phyloP scores from a whole-genome alignment of 371 early-diverging fungal species.

The Mucor plumbeus region DNA sequence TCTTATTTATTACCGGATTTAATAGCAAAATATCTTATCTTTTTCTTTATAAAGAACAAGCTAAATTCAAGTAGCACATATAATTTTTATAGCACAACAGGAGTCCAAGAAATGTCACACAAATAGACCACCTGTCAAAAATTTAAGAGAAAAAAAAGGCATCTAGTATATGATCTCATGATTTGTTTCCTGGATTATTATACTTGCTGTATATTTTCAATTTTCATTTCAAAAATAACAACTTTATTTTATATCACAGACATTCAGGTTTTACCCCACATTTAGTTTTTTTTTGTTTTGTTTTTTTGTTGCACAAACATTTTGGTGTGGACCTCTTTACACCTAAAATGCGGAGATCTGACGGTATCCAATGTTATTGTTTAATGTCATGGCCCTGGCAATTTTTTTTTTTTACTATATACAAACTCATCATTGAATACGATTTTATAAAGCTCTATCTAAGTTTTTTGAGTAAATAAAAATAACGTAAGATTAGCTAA shows the following conservation, averaged over 20 bases:
- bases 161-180: neutral
- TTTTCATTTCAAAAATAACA: no score
- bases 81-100: constrained; percentile 9
- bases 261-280: neutral
- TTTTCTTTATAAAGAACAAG: constrained; percentile 3
- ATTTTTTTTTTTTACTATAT: no score
- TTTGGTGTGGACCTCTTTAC: neutral
- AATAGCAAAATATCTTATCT: constrained; percentile 2
- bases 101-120: constrained; percentile 3
- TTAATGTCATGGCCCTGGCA: no score
- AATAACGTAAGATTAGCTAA: no score
- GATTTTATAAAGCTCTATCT: no score
- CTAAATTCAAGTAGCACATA: constrained; percentile 9
- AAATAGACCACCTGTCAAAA: constrained; percentile 9
- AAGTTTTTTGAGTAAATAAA: no score
- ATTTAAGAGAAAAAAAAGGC: neutral
- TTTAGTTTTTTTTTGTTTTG: neutral
- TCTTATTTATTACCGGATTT: constrained; percentile 1
- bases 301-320: constrained; percentile 4
- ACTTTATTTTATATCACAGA: neutral
- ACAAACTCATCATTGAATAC: no score
- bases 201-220: neutral
- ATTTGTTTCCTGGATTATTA: neutral
- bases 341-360: constrained; percentile 1
- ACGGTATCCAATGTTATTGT: no score